Base-by-base conservation (phyloP, 23 red algal genomes). In the Cyanidiococcus yangmingshanensis region DNA sequence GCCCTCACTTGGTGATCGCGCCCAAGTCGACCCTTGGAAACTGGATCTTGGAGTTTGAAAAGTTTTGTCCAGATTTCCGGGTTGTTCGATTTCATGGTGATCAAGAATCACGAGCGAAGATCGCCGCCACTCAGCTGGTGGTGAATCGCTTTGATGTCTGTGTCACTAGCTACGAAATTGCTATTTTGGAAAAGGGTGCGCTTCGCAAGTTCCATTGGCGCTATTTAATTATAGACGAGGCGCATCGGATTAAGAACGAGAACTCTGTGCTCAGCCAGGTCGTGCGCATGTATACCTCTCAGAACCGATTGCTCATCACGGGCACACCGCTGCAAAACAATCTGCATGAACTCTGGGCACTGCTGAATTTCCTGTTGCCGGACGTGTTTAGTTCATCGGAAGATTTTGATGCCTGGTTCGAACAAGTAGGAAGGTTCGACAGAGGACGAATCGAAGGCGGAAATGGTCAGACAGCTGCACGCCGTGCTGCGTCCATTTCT, bases 301-400 rank as follows among this genome's bases (percentile, higher is more conserved):
- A 98, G 67, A 57, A 83, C 36, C 68, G 94, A 0, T 58, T 98
- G 35, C 80, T 98, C 2, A 89, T 98, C 76, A 98, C 94, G 17
- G 94, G 94, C 7, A 98, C 94, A 58, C 94, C 94, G 29, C 79
- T 98, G 80, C 94, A 98, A 82, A 98, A 98, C 75, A 98, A 98
- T 63, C 82, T 98, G 37, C 89, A 92, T 57, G 94, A 98, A 76
- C 80, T 98, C 31, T 98, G 94, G 94, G 94, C 94, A 15, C 79
- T 98, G 50, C 81, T 98, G 29, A 98, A 98, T 41, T 98, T 98
- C 59, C 79, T 98, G 54, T 85, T 98, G 77, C 94, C 94, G 1
- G 94, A 98, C 75, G 87, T 98, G 41, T 98, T 98, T 45, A 76
- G 83, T 0, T 89, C 80, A 39, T 63, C 88, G 30, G 94, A 91